Evolutionary conservation across 495 filamentous ascomycete genomes (phyloP).

Genomic region (Trichocladium uniseriatum): DNA sequence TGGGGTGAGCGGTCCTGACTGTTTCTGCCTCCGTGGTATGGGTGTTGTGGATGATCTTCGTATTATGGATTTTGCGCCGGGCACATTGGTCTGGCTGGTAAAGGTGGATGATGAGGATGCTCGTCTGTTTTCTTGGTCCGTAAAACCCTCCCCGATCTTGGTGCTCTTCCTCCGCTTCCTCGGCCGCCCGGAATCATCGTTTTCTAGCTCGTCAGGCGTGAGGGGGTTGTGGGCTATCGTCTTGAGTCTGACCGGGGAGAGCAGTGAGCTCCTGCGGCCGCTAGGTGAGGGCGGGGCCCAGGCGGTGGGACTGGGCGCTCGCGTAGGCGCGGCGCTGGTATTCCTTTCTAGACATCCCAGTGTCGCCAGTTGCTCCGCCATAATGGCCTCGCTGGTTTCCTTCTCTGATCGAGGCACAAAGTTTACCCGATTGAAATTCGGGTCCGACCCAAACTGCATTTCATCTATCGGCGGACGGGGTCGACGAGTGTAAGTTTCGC

Average conservation of each 20-base stretch:
- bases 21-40: neutral
- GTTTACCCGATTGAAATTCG: slow-evolving; percentile 46
- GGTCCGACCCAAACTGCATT: slow-evolving; percentile 59
- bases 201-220: neutral
- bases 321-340: slow-evolving; percentile 46
- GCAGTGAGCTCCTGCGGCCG: neutral
- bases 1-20: neutral
- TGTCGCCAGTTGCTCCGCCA: slow-evolving; percentile 43
- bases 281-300: slow-evolving; percentile 24
- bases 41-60: neutral
- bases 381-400: slow-evolving; percentile 47
- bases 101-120: neutral
- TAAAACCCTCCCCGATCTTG: neutral
- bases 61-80: neutral
- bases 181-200: slow-evolving; percentile 1
- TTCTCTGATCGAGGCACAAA: slow-evolving; percentile 47
- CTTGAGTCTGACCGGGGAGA: neutral
- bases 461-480: slow-evolving; percentile 16
- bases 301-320: slow-evolving; percentile 46
- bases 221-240: neutral
- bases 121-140: slow-evolving; percentile 16
- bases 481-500: slow-evolving; percentile 8
- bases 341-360: slow-evolving; percentile 46
- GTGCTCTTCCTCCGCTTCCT: slow-evolving; percentile 7
- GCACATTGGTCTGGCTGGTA: neutral